Conservation (phyloP, 192 early-diverging fungal genomes). For the Dissophora ornata region DNA sequence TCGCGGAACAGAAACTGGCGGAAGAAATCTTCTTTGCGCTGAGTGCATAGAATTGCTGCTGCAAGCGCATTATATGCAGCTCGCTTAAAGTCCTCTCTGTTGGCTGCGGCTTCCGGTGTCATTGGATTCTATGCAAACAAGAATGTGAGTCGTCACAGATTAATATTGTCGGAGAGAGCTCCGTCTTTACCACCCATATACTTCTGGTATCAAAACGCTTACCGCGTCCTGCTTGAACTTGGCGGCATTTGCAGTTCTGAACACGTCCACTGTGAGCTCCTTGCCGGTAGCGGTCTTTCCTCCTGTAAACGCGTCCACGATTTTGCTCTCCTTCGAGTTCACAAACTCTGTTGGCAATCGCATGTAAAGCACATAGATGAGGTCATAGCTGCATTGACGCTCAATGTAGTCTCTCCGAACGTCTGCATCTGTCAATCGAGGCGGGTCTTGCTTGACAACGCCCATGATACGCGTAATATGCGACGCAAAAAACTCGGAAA, state of each 20-base stretch:
- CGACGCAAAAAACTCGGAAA: conserved; percentile 61
- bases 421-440: conserved; percentile 25
- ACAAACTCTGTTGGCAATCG: conserved; percentile 47
- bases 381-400: conserved; percentile 39
- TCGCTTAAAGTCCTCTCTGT: conserved; percentile 55
- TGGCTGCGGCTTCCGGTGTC: conserved; percentile 15
- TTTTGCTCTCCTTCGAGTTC: conserved; percentile 53
- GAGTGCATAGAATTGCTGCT: conserved; percentile 67
- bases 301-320: conserved; percentile 46
- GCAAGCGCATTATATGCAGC: conserved; percentile 69
- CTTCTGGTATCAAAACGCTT: neutral
- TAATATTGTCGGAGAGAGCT: neutral
- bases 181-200: no score
- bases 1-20: conserved; percentile 71
- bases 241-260: conserved; percentile 53
- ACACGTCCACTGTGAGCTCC: conserved; percentile 59
- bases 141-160: neutral
- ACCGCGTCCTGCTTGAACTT: conserved; percentile 51
- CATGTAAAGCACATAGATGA: conserved; percentile 61
- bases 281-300: conserved; percentile 42
- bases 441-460: conserved; percentile 46
- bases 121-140: conserved; percentile 18
- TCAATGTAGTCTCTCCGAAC: conserved; percentile 44
- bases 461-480: conserved; percentile 67
- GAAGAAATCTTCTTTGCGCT: conserved; percentile 65